phyloP scores from a whole-genome alignment of 2,329 filamentous ascomycete genomes.

The Colletotrichum sansevieriae region DNA sequence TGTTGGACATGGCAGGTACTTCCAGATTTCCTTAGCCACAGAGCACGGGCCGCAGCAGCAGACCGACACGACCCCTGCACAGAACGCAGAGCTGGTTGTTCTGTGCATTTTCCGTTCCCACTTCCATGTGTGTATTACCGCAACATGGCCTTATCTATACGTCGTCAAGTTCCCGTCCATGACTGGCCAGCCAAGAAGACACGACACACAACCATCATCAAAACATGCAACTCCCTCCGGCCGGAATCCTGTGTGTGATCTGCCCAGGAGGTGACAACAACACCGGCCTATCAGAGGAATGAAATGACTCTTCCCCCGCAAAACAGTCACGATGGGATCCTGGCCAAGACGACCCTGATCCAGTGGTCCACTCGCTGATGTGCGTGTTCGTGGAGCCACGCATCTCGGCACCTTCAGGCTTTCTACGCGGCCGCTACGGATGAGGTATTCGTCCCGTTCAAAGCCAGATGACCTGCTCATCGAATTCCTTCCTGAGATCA shows the following conservation, averaged over 20 bases:
- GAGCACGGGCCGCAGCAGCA: constrained; percentile 22
- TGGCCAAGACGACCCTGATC: constrained; percentile 34
- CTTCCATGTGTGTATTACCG: constrained; percentile 1
- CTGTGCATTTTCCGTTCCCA: constrained; percentile 24
- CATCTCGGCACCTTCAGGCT: constrained; percentile 33
- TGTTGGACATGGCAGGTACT: constrained; percentile 40
- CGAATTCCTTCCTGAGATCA: neutral
- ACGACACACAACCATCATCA: constrained; percentile 8
- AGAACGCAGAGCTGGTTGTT: constrained; percentile 32
- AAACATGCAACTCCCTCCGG: constrained; percentile 19
- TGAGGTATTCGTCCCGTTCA: neutral
- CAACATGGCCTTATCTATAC: constrained; percentile 5
- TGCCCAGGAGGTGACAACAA: constrained; percentile 29
- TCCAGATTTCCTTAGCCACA: constrained; percentile 27
- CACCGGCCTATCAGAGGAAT: constrained; percentile 33
- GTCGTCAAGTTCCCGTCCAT: neutral
- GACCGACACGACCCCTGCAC: constrained; percentile 30
- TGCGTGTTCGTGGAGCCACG: constrained; percentile 38
- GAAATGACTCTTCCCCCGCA: constrained; percentile 40
- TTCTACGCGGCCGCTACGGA: constrained; percentile 13
- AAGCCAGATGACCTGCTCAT: neutral
- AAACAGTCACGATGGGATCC: constrained; percentile 38
- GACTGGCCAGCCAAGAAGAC: neutral
- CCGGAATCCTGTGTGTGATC: constrained; percentile 27
- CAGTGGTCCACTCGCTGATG: constrained; percentile 36